Conservation (phyloP, 805 yeast species). For the Starmerella sp. region DNA sequence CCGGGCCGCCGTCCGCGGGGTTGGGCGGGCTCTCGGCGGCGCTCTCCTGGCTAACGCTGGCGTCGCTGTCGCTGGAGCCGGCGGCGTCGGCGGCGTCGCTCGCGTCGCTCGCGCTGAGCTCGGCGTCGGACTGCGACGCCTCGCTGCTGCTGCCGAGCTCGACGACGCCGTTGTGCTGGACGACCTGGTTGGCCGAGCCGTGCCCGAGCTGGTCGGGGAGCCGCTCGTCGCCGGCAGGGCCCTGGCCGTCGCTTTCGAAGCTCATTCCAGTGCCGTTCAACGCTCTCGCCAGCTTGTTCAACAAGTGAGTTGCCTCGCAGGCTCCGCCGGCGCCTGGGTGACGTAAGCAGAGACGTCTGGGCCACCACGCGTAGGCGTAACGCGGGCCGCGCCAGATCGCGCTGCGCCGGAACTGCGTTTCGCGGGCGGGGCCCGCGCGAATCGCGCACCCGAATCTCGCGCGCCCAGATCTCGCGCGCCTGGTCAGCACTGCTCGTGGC, state of each 20-base stretch:
- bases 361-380: not conserved
- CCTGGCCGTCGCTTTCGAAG: constrained; percentile 6
- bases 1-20: not conserved
- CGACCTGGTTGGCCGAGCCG: not conserved
- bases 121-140: not conserved
- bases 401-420: too few relatives aligned
- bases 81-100: not conserved
- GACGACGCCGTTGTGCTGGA: not conserved
- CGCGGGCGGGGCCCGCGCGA: too few relatives aligned
- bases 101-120: not conserved
- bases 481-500: too few relatives aligned
- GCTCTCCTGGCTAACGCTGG: not conserved
- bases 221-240: constrained; percentile 1
- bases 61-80: not conserved
- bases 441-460: too few relatives aligned
- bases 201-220: constrained; percentile 1
- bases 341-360: not conserved
- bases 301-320: not conserved
- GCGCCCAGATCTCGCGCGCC: too few relatives aligned
- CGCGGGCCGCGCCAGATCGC: not conserved
- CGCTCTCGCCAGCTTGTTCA: not conserved
- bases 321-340: not conserved
- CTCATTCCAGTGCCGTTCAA: not conserved
- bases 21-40: not conserved
- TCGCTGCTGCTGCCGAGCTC: constrained; percentile 3